phyloP scores from a whole-genome alignment of 2,329 filamentous ascomycete species.

The Pseudodiploospora longispora region DNA sequence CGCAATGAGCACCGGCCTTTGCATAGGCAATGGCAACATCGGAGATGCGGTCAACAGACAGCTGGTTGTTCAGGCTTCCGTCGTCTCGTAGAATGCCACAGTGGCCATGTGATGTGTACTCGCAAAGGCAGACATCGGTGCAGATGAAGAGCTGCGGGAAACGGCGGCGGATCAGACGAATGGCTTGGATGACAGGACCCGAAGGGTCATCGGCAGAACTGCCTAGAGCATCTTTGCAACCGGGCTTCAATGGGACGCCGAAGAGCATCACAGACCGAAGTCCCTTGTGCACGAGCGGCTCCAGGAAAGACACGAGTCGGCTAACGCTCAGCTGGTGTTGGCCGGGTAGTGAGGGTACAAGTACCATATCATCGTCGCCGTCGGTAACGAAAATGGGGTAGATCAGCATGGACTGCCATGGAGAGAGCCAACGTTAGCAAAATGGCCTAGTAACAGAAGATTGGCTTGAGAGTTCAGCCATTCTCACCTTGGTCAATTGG shows the following conservation, averaged over 20 bases:
- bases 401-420: slow-evolving; percentile 83
- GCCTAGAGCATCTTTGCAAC: slow-evolving; percentile 82
- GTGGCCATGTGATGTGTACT: slow-evolving; percentile 97
- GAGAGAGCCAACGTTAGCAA: slow-evolving; percentile 2
- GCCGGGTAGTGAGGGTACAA: slow-evolving; percentile 84
- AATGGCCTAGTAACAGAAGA: background rate
- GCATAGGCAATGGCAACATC: slow-evolving; percentile 98
- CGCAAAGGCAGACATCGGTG: slow-evolving; percentile 92
- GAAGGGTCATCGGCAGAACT: slow-evolving; percentile 88
- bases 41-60: slow-evolving; percentile 89
- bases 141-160: slow-evolving; percentile 91
- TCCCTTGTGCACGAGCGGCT: slow-evolving; percentile 81
- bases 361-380: slow-evolving; percentile 81
- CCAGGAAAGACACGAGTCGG: slow-evolving; percentile 74
- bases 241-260: slow-evolving; percentile 75
- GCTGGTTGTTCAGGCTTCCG: slow-evolving; percentile 82
- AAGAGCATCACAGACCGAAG: slow-evolving; percentile 92
- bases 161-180: slow-evolving; percentile 71
- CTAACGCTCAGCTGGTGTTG: slow-evolving; percentile 85
- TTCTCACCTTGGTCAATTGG: slow-evolving; percentile 70
- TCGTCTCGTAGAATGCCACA: slow-evolving; percentile 94
- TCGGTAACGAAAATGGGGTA: slow-evolving; percentile 97
- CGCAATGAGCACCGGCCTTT: slow-evolving; percentile 90
- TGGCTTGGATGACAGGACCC: slow-evolving; percentile 82
- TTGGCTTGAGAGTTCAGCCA: background rate